Evolutionary conservation across 106 monocot genomes (phyloP), one percentile per base, ranked within the genome.

Genomic region (Apostasia ramifera): DNA sequence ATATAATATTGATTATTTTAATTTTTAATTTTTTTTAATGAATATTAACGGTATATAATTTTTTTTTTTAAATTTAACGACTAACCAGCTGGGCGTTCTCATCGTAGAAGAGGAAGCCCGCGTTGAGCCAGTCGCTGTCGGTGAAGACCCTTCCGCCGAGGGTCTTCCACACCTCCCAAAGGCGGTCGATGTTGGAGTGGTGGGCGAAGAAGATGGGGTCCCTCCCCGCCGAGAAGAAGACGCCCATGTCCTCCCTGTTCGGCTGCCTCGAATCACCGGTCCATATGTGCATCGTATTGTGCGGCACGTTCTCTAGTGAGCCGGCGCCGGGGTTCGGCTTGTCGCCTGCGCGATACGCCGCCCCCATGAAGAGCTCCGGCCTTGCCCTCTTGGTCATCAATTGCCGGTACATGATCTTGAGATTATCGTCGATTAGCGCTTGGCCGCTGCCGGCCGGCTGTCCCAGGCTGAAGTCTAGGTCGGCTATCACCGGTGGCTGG

Each of bases 51-150:
- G 26, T 26, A 26, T 26, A 26, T 26, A 26, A 26, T 26, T 26
- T 26, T 26, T 26, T 26, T 26, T 26, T 26, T 26, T 26, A 0
- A 26, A 26, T 26, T 26, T 26, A 26, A 26, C 26, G 26, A 26
- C 72, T 66, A 5, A 82, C 84, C 8, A 71, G 11, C 46, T 61
- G 14, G 38, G 77, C 70, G 40, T 80, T 74, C 73, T 84, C 84
- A 26, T 84, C 77, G 51, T 77, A 84, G 77, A 84, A 77, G 55
- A 74, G 57, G 71, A 84, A 84, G 43, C 59, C 42, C 2, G 84
- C 44, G 45, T 73, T 46, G 37, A 80, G 80, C 64, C 68, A 84
- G 40, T 84, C 81, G 2, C 59, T 13, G 53, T 84, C 81, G 3
- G 51, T 43, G 61, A 76, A 73, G 49, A 80, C 77, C n/a, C 5